Evolutionary conservation across 805 yeast genomes (phyloP), one percentile per base, ranked within the genome.

Genomic region (Starmerella apicola): DNA sequence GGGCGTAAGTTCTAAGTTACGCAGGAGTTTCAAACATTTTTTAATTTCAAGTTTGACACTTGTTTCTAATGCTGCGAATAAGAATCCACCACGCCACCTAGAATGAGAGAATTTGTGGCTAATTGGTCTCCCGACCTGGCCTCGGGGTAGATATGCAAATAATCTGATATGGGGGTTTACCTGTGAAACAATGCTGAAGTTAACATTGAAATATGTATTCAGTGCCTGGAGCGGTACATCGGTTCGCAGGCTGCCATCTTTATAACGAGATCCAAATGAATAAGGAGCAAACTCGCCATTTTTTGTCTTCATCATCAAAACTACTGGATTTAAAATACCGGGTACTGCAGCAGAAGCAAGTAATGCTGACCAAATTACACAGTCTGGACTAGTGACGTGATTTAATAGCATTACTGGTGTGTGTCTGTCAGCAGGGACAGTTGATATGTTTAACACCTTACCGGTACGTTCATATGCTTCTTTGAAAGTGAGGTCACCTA

Each of bases 311-410:
- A 73, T 77, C 85, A 81, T 78, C 39, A 81, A 59, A 13, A 78
- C 84, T 17, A 81, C 86, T 0, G 93, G 93, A 46, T 78, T 77
- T 41, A 81, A 60, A 12, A 81, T 77, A 0, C 91, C 91, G 0
- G 93, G 93, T 6, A 81, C 91, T 0, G 91, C 91, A 4, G 83
- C 72, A 3, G 84, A 76, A 0, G 91, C 91, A 30, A 81, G 60
- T 42, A 81, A 60, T 0, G 85, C 64, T 2, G 82, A 74, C 91
- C 91, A 81, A n/a, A 81, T 76, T 13, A 80, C 74, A 56, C 88
- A 79, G 54, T 78, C 70, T 9, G 91, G 91, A 13, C 86, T 72
- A 0, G 91, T 81, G 43, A 79, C 69, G 51, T 76, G 73, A 51
- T 81, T 81, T 55, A 88, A 78, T 35, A 81, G 61, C 51, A 81